Conservation (phyloP, 805 yeast genomes). For the Hanseniaspora opuntiae region DNA sequence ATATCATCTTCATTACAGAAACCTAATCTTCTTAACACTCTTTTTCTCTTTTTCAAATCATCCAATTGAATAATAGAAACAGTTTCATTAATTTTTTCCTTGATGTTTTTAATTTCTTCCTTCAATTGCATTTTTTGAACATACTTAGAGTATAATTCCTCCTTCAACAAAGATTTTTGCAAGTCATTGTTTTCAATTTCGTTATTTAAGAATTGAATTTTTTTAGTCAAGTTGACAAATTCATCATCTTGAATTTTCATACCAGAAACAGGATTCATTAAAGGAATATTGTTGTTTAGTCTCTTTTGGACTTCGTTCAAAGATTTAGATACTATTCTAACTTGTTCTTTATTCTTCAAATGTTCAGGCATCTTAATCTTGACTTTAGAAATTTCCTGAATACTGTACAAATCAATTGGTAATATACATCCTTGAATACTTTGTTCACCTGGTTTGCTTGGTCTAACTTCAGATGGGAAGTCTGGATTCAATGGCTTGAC, state of each 20-base stretch:
- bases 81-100: constrained; percentile 61
- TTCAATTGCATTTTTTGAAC: constrained; percentile 49
- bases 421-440: constrained; percentile 54
- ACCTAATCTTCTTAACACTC: constrained; percentile 83
- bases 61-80: constrained; percentile 88
- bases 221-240: constrained; percentile 55
- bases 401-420: constrained; percentile 72
- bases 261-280: constrained; percentile 76
- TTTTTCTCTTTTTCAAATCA: constrained; percentile 80
- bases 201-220: constrained; percentile 69
- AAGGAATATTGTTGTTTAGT: constrained; percentile 83
- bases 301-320: constrained; percentile 67
- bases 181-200: constrained; percentile 60
- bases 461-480: constrained; percentile 81
- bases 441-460: constrained; percentile 60
- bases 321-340: constrained; percentile 53
- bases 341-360: constrained; percentile 47
- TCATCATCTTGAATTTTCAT: constrained; percentile 84
- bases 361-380: constrained; percentile 71
- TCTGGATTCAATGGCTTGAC: constrained; percentile 63
- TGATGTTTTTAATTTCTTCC: constrained; percentile 43
- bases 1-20: constrained; percentile 78
- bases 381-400: constrained; percentile 61
- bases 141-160: constrained; percentile 52
- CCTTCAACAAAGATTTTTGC: constrained; percentile 45